Evolutionary conservation across 768 basidiomycete genomes (phyloP), one percentile per base, ranked within the genome.

Genomic region (Termitomyces sp.): DNA sequence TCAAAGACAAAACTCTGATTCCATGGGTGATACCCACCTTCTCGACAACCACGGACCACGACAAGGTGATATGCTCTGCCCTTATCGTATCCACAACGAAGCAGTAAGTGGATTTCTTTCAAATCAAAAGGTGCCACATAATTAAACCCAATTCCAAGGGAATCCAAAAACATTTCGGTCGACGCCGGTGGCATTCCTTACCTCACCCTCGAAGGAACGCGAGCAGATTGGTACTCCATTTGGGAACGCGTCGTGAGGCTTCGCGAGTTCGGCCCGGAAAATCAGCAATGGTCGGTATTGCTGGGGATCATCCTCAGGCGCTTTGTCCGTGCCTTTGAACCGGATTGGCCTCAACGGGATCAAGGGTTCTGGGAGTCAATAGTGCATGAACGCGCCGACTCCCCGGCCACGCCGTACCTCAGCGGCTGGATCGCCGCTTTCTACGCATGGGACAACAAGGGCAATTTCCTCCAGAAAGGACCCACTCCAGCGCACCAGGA

Each of bases 21-120:
- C 66, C 72, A 0, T 81, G 79, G 79, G 69, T 80, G 41, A 65
- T 74, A 18, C 79, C 79, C 5, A 53, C 68, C 33, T 80, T 82
- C 63, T 71, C 75, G 8, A 82, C 80, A 2, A 81, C 80, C 6
- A 79, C 76, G 0, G 18, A 35, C 4, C 69, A 69, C 38, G 79
- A 80, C 52, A 71, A 63, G 2, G 71, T 70, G n/a, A 66, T 73
- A 0, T 74, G 69, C 38, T 71, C 77, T 6, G 71, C 77, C 36
- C 66, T 74, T 49, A 72, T 77, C 68, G 79, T 82, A 77, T 70
- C 75, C 6, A 74, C 71, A 23, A 61, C 78, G 66, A 75, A 78
- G 58, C 32, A 44, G 50, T 61, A 41, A 49, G 56, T 48, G 40
- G 1, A 23, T 23, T 44, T 20, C 5, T 38, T 23, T 12, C 4